A percentile compares a stretch with the other conserved stretches of the same genome.
phyloP scores from a whole-genome alignment of 1,284 basidiomycete species.

The Phellopilus nigrolimitatus region DNA sequence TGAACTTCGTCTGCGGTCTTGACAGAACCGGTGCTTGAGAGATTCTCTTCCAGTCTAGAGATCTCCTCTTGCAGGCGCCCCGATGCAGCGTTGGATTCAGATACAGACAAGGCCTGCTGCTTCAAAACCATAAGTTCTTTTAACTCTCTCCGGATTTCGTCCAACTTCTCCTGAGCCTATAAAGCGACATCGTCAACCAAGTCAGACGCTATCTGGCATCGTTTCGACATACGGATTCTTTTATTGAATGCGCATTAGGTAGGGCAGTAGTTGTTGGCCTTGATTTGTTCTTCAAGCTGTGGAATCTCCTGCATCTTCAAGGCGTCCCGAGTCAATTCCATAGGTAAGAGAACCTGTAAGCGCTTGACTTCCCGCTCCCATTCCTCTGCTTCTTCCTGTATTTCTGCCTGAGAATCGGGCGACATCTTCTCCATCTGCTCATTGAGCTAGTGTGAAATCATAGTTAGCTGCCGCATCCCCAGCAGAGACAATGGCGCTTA shows the following conservation, averaged over 20 bases:
- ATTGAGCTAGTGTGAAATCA: slow-evolving; percentile 38
- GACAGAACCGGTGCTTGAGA: slow-evolving; percentile 67
- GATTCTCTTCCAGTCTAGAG: slow-evolving; percentile 59
- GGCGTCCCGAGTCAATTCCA: slow-evolving; percentile 47
- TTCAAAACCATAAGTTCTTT: slow-evolving; percentile 66
- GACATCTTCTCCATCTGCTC: slow-evolving; percentile 50
- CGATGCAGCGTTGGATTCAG: slow-evolving; percentile 61
- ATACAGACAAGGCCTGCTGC: slow-evolving; percentile 58
- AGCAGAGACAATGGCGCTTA: slow-evolving; percentile 31
- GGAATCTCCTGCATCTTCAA: slow-evolving; percentile 63
- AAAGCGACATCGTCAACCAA: not conserved
- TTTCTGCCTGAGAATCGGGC: slow-evolving; percentile 34
- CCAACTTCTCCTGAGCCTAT: slow-evolving; percentile 46
- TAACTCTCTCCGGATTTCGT: slow-evolving; percentile 45
- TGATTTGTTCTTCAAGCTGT: slow-evolving; percentile 59
- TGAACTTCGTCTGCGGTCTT: slow-evolving; percentile 86
- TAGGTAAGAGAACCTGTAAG: slow-evolving; percentile 54
- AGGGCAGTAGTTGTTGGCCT: slow-evolving; percentile 50
- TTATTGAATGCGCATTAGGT: slow-evolving; percentile 52
- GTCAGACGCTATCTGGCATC: not conserved
- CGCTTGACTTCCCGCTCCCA: slow-evolving; percentile 62
- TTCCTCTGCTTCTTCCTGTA: slow-evolving; percentile 45
- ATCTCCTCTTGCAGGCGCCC: slow-evolving; percentile 64
- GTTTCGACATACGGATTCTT: slow-evolving; percentile 40
- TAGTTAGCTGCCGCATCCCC: not conserved